A percentile compares a stretch with the other conserved stretches of the same genome.
These are phyloP conservation scores for Lasiodiplodia citricola DNA, from an alignment of 2,329 filamentous ascomycete genomes.

Conservation along the genomic window DNA sequence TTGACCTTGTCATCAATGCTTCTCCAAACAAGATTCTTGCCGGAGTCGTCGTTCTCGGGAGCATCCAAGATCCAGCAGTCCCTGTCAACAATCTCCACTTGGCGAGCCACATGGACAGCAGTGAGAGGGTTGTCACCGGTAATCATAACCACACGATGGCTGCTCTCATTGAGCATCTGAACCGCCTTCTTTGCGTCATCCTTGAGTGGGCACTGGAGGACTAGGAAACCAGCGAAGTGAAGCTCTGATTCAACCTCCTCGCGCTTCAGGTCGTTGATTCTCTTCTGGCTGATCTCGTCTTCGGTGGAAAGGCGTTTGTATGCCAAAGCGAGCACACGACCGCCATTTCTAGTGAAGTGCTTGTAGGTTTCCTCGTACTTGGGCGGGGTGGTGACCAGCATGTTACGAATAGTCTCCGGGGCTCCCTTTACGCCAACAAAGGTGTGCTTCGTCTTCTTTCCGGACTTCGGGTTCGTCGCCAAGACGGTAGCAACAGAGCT, in stretches of 20 bases:
- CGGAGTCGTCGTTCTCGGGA: slow-evolving; percentile 84
- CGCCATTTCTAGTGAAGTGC: slow-evolving; percentile 94
- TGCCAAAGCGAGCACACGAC: slow-evolving; percentile 88
- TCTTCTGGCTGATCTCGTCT: slow-evolving; percentile 78
- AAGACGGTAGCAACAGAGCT: slow-evolving; percentile 89
- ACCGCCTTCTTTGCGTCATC: slow-evolving; percentile 94
- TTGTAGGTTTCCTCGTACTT: slow-evolving; percentile 99
- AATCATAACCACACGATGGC: slow-evolving; percentile 98
- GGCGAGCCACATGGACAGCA: slow-evolving; percentile 90
- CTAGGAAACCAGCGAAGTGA: slow-evolving; percentile 91
- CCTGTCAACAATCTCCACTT: slow-evolving; percentile 97
- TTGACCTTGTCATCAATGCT: slow-evolving; percentile 89
- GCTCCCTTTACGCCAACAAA: slow-evolving; percentile 97
- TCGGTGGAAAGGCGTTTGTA: slow-evolving; percentile 90
- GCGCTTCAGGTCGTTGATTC: slow-evolving; percentile 91
- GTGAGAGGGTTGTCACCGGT: slow-evolving; percentile 98
- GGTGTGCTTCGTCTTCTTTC: slow-evolving; percentile 79
- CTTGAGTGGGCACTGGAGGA: slow-evolving; percentile 94
- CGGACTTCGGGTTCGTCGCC: slow-evolving; percentile 71
- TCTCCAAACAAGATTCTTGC: slow-evolving; percentile 86
- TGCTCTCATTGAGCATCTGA: slow-evolving; percentile 97
- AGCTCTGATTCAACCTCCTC: slow-evolving; percentile 87
- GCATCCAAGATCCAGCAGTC: slow-evolving; percentile 94
- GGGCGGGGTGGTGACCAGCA: slow-evolving; percentile 80
- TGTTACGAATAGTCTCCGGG: slow-evolving; percentile 94